Evolutionary conservation across 192 early-diverging fungal species (phyloP), one percentile per base, ranked within the genome.

Genomic region (Podila horticola): DNA sequence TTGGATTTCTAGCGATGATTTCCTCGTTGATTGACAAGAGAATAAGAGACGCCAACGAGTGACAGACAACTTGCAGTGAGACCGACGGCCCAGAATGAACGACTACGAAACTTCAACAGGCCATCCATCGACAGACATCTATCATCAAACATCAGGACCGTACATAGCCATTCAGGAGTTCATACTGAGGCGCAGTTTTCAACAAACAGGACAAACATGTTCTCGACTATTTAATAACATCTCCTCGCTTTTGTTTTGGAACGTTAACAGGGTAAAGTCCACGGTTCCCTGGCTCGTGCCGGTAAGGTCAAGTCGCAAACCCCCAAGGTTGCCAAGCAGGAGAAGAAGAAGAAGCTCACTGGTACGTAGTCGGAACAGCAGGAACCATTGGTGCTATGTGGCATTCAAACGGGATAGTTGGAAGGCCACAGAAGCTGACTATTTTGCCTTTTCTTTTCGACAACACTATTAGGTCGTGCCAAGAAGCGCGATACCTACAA

Each of bases 221-320:
- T 24, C 24, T 59, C 8, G 28, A 26, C 28, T 45, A 13, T 12
- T 17, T 45, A 45, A 45, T 45, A 45, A 45, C 52, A 36, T 57
- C 58, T 49, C 2, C 29, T 50, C 5, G 24, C n/a, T 58, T 30
- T 72, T 13, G 20, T n/a, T 4, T 45, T 11, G 11, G 36, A 8
- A 82, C 8, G 10, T 22, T 60, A 60, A 75, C 87, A 97, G 97
- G 97, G 97, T 93, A 99, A 99, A 94, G 97, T 99, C 85, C 97
- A 99, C 94, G 97, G 97, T 91, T 97, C 96, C 82, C 93, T 99
- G 86, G 95, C 98, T 90, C 97, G 98, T 98, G 98, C 98, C 90
- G 98, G 98, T 94, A 99, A 99, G 90, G 98, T 99, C 88, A 99
- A 99, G 96, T 94, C 93, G 75, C 97, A 98, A 89, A 95, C 93